Evolutionary conservation across 148 eudicot genomes (phyloP), one percentile per base, ranked within the genome.

Genomic region (Chenopodium album): DNA sequence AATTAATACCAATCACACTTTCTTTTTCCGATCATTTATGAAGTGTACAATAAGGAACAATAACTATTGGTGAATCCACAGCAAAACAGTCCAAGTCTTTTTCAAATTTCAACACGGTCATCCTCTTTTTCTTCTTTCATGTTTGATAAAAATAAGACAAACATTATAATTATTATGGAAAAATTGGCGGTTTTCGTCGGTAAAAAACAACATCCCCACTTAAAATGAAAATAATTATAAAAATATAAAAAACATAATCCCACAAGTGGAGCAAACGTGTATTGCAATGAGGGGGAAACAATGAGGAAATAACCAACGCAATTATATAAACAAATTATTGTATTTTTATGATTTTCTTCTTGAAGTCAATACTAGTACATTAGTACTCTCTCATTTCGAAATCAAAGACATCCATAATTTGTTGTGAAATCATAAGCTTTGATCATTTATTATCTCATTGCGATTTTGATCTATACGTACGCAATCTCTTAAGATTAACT

Each of bases 201-300:
- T 48, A 71, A 22, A 46, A 71, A 76, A 77, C 22, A 69, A 23
- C 67, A 41, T 19, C 64, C 2, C 26, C 22, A 26, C 14, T 14
- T 26, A 22, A 62, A 41, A 54, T 11, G 22, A 44, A 59, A 76
- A 78, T 4, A 41, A 41, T 41, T 41, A 41, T 6, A 46, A 50
- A 50, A 50, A 12, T 50, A 41, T 4, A 5, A 41, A 34, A 31
- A 71, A 84, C 81, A 80, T 17, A 77, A 59, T 73, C 81, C 86
- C 83, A 60, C 81, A 63, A 70, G 80, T 76, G 60, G 78, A 77
- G 84, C 75, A 77, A 78, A 73, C 87, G 81, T 81, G 87, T 81
- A 77, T 64, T 69, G 48, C n/a, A 44, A 20, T 9, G 31, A 76
- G 77, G 59, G 65, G 71, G 86, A 76, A 84, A 81, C 75, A 73